Base-by-base conservation (phyloP, 164 flowering plant species). In the Berberis vulgaris region DNA sequence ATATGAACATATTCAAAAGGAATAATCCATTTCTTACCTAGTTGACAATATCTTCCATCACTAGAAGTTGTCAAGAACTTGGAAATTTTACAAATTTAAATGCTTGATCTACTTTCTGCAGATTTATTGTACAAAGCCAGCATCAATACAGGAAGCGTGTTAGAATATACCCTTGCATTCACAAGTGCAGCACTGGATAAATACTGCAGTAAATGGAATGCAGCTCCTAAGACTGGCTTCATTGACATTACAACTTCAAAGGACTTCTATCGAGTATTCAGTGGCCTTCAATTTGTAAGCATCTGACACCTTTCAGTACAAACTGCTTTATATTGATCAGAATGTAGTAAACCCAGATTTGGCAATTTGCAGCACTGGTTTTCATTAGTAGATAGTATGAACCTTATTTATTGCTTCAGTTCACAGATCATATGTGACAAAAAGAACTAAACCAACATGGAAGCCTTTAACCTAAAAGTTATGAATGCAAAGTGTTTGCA, bases 201-300 rank as follows among this genome's bases (percentile, higher is more conserved):
- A 67, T 89, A 76, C 67, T 86, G 95, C 46, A 81, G 77, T 73
- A 91, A 87, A 77, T 94, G 99, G 99, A 89, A 84, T 80, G 88
- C 85, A 58, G 77, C 82, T 75, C 97, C 99, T 5, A 91, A 87
- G 77, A 91, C 99, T 43, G 99, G 99, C 43, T 94, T 94, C 66
- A 76, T 94, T 63, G 99, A 94, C 81, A 94, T 94, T 57, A 91
- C 99, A 67, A 91, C 93, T 69, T 82, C 99, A 58, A 88, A 86
- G 76, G 98, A 94, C 73, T 90, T 88, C 80, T 88, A 93, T 68
- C 94, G 99, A 26, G 83, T 91, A 72, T 91, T 76, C 53, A 87
- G 97, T 73, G 99, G 99, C 77, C 96, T 94, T 59, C 99, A 94
- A 78, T 83, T 91, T 67, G 99, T 94, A 87, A 86, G 80, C 26